phyloP scores from a whole-genome alignment of 495 filamentous ascomycete species.

The Pyrenopolyporus hunteri region DNA sequence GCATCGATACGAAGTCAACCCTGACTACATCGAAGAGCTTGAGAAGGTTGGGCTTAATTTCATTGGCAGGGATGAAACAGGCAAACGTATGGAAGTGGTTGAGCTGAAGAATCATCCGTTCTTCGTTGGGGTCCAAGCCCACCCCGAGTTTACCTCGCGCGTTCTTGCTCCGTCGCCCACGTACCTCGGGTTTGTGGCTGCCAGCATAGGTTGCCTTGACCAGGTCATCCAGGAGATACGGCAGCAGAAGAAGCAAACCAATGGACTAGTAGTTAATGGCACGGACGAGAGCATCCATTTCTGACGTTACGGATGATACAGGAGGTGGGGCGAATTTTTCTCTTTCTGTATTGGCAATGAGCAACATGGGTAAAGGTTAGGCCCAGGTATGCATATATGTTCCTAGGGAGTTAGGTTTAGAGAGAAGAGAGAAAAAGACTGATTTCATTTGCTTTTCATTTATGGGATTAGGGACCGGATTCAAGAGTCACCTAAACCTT shows the following conservation, averaged over 20 bases:
- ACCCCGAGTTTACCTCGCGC: slow-evolving; percentile 79
- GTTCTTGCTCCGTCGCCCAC: slow-evolving; percentile 77
- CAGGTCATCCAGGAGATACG: slow-evolving; percentile 40
- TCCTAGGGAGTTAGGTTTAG: background rate
- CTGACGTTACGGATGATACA: background rate
- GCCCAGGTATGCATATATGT: too few relatives aligned
- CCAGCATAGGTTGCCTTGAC: slow-evolving; percentile 67
- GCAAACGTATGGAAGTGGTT: slow-evolving; percentile 88
- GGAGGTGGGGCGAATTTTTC: too few relatives aligned
- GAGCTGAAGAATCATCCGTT: slow-evolving; percentile 90
- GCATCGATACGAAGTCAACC: slow-evolving; percentile 80
- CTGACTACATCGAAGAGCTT: slow-evolving; percentile 65
- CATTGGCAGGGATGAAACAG: slow-evolving; percentile 80
- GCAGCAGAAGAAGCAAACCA: slow-evolving; percentile 11
- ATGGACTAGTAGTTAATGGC: slow-evolving; percentile 13
- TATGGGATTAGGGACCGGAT: background rate
- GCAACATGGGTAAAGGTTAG: too few relatives aligned
- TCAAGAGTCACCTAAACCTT: too few relatives aligned
- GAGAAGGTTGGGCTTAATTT: slow-evolving; percentile 65
- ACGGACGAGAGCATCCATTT: slow-evolving; percentile 13
- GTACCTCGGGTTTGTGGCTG: slow-evolving; percentile 87
- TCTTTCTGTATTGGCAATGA: too few relatives aligned
- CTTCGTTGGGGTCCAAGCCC: slow-evolving; percentile 88
- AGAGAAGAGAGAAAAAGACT: background rate
- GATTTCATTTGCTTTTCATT: background rate